phyloP scores from a whole-genome alignment of 202 grass and related monocot species.

The Alloteropsis angusta region DNA sequence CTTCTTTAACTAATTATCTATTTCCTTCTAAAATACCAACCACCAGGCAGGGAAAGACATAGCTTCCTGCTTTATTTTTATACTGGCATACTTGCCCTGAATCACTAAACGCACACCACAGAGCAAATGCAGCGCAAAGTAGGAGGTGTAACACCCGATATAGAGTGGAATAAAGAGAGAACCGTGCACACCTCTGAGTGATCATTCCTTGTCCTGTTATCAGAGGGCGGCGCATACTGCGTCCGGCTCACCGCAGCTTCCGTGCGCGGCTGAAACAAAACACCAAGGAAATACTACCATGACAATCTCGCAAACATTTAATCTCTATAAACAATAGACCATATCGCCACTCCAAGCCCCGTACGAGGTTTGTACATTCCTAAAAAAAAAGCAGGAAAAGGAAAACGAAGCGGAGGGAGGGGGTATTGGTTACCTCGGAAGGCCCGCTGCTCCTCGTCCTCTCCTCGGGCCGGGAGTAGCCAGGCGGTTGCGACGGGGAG shows the following conservation, averaged over 20 bases:
- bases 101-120: neutral
- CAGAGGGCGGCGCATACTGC: neutral
- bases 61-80: neutral
- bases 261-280: neutral
- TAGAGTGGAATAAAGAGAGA: neutral
- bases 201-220: conserved; percentile 18
- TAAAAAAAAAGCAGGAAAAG: neutral
- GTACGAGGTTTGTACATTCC: too few species aligned
- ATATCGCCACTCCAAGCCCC: too few species aligned
- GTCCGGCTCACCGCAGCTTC: neutral
- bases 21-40: neutral
- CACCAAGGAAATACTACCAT: neutral
- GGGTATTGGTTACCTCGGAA: conserved; percentile 20
- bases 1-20: neutral
- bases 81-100: neutral
- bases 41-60: neutral
- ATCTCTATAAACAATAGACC: neutral
- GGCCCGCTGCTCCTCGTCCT: conserved; percentile 2
- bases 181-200: neutral
- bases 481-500: neutral
- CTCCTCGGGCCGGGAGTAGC: conserved; percentile 1
- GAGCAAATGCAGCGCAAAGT: neutral
- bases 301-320: neutral
- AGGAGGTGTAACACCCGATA: neutral
- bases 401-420: too few species aligned